These are phyloP conservation scores for Ophiosphaerella korrae DNA, from an alignment of 2,329 filamentous ascomycete species.

Conservation along the genomic window DNA sequence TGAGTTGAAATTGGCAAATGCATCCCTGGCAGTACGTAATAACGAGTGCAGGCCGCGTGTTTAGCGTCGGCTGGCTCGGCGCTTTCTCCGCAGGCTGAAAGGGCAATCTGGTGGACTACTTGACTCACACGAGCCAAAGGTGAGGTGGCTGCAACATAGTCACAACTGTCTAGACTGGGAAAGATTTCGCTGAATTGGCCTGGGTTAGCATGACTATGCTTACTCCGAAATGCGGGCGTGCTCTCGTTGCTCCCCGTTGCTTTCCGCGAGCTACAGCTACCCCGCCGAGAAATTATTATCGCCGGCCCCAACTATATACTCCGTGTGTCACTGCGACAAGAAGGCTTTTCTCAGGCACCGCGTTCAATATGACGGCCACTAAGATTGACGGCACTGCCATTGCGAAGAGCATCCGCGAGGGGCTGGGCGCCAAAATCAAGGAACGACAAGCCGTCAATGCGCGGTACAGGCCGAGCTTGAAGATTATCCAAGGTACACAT, in stretches of 20 bases:
- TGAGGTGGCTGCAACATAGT: constrained; percentile 18
- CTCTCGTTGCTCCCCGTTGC: constrained; percentile 30
- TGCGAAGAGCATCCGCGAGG: constrained; percentile 87
- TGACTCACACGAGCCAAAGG: constrained; percentile 26
- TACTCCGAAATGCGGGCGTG: constrained; percentile 37
- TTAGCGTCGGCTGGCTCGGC: constrained; percentile 26
- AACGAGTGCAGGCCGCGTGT: constrained; percentile 7
- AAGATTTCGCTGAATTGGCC: constrained; percentile 29
- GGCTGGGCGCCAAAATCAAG: constrained; percentile 78
- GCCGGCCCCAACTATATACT: constrained; percentile 27
- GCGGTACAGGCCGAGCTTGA: constrained; percentile 84
- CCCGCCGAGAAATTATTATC: constrained; percentile 36
- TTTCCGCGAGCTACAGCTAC: constrained; percentile 39
- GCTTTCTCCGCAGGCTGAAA: constrained; percentile 12
- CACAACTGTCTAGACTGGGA: constrained; percentile 25
- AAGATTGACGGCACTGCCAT: constrained; percentile 97
- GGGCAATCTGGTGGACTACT: constrained; percentile 10
- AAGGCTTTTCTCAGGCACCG: constrained; percentile 57
- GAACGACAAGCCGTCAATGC: constrained; percentile 82
- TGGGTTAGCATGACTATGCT: constrained; percentile 32
- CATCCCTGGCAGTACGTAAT: constrained; percentile 28
- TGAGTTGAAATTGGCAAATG: constrained; percentile 7
- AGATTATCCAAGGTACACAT: constrained; percentile 86
- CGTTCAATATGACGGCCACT: constrained; percentile 75
- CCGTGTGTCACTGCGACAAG: constrained; percentile 9